Evolutionary conservation across 163 green algal species (phyloP).

Genomic region (Chlamydomonas reinhardtii): DNA sequence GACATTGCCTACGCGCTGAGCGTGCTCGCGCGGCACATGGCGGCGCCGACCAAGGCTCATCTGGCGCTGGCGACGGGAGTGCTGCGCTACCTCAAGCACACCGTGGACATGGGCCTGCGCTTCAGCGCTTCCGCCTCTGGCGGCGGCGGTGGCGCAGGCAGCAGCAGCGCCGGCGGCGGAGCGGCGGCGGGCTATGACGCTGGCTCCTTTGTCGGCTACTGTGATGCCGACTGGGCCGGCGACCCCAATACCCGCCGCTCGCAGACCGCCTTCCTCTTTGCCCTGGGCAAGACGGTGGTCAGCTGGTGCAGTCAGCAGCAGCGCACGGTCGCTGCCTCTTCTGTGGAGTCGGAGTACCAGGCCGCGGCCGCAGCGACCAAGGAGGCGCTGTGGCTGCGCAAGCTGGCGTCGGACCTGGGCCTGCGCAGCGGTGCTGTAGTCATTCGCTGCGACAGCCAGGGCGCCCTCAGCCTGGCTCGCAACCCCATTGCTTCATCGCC

Average conservation of each 20-base stretch:
- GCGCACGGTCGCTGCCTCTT: slow-evolving; percentile 49
- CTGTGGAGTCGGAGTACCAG: slow-evolving; percentile 74
- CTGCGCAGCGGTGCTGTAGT: neutral
- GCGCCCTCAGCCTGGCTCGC: slow-evolving; percentile 18
- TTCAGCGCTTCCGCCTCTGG: no score
- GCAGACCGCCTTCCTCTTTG: slow-evolving; percentile 60
- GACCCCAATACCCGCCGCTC: slow-evolving; percentile 50
- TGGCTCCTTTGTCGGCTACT: slow-evolving; percentile 60
- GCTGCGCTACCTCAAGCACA: slow-evolving; percentile 63
- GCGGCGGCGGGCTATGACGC: no score
- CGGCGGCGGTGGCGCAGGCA: no score
- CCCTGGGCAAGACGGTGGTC: slow-evolving; percentile 51
- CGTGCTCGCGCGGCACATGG: slow-evolving; percentile 54
- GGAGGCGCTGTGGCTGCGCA: slow-evolving; percentile 65
- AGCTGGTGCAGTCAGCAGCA: slow-evolving; percentile 66
- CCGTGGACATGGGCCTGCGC: slow-evolving; percentile 41
- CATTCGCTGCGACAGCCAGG: slow-evolving; percentile 42
- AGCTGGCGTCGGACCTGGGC: slow-evolving; percentile 43
- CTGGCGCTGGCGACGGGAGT: slow-evolving; percentile 56
- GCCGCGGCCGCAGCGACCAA: slow-evolving; percentile 55
- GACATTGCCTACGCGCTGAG: slow-evolving; percentile 64
- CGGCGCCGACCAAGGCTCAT: slow-evolving; percentile 44
- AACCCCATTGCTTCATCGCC: slow-evolving; percentile 47
- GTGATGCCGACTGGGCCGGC: slow-evolving; percentile 62
- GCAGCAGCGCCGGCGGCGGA: neutral